Base-by-base conservation (phyloP, 2,329 filamentous ascomycete species). In the Huntiella moniliformis region DNA sequence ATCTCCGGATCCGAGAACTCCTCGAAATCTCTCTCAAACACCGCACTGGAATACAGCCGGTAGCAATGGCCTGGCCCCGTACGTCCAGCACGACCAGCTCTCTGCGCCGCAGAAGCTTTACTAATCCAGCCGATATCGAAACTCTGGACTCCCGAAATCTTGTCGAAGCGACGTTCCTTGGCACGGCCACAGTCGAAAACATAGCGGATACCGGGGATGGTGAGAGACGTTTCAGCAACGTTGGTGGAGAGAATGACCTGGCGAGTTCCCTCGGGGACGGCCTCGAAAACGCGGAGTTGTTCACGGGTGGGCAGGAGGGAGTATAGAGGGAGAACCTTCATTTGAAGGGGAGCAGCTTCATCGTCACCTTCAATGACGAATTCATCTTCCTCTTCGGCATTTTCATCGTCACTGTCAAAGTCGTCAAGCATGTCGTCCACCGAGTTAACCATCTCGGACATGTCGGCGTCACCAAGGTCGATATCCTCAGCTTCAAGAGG, bases 51-150 rank as follows among this genome's bases (percentile, higher is more conserved):
- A 62, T 94, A 98, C 4, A 98, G 64, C 47, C 86, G 70, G 64
- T 95, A 98, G 62, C 88, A 96, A 61, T 98, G 92, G 5, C 91
- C 91, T 1, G 91, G 87, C 0, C 86, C 88, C 3, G 88, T 98
- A 68, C 91, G 79, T 52, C 92, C 91, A 48, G 91, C 91, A 70
- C 91, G 84, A 63, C 91, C 91, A 49, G 85, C 77, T 58, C 91
- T 74, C 61, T 98, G 91, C 53, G 79, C 82, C 5, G 91, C 88
- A 58, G 85, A 93, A 22, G 91, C 91, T 64, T 98, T 96, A 65
- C 87, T 95, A 58, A 96, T 92, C 85, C 88, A 98, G 36, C 82
- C 81, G 45, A 98, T 75, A 55, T 94, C 82, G 58, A 94, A 98
- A 56, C 82, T 94, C 59, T 98, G 91, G 1, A 98, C 88, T 3